A percentile compares a stretch with the other conserved stretches of the same genome.
phyloP scores from a whole-genome alignment of 2,329 filamentous ascomycete species.

The Leptographium wingfieldii region DNA sequence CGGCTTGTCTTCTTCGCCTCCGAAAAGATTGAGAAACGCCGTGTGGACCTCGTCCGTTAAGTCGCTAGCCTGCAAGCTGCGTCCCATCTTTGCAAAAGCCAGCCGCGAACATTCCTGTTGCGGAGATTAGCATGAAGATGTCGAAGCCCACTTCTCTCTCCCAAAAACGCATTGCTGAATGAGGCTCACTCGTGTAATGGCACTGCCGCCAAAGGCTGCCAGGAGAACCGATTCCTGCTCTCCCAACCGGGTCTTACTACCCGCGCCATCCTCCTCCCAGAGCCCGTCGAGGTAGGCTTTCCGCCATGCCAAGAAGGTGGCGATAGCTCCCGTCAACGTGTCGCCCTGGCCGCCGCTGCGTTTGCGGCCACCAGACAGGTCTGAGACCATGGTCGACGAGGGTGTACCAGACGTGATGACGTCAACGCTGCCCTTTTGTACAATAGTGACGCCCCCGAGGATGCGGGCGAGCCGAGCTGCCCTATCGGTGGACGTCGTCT shows the following conservation, averaged over 20 bases:
- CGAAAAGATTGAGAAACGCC: conserved; percentile 70
- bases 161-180: neutral
- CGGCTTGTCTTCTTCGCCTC: conserved; percentile 43
- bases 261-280: conserved; percentile 47
- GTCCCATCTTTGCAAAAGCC: conserved; percentile 74
- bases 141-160: neutral
- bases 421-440: conserved; percentile 79
- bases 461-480: conserved; percentile 59
- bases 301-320: conserved; percentile 79
- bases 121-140: neutral
- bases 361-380: conserved; percentile 73
- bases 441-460: conserved; percentile 76
- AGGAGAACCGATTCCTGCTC: conserved; percentile 51
- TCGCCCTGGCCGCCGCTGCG: conserved; percentile 90
- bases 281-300: conserved; percentile 73
- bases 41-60: conserved; percentile 79
- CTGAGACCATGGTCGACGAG: conserved; percentile 58
- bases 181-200: conserved; percentile 62
- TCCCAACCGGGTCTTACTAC: conserved; percentile 4
- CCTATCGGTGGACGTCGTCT: conserved; percentile 23
- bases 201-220: conserved; percentile 75
- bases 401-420: conserved; percentile 61
- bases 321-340: conserved; percentile 80
- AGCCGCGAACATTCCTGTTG: conserved; percentile 64
- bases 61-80: conserved; percentile 85